These are phyloP conservation scores for Adansonia rubrostipa DNA, from an alignment of 441 rosid species.

Conservation along the genomic window DNA sequence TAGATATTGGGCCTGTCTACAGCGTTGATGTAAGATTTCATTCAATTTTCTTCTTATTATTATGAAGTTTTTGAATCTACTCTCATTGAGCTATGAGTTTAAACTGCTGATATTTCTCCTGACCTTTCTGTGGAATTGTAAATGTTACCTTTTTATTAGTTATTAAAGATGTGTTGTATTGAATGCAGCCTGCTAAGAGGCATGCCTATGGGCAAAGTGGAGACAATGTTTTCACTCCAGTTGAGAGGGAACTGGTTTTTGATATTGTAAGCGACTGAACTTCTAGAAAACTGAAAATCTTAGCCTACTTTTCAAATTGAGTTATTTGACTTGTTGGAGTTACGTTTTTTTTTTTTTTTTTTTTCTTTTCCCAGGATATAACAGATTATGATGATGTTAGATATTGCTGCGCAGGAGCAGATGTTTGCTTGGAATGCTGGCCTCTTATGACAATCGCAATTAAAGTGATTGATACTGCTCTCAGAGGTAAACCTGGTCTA, in stretches of 20 bases:
- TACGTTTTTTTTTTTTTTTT: conserved; percentile 25
- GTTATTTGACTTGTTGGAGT: conserved; percentile 34
- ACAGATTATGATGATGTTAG: conserved; percentile 91
- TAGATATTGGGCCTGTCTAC: conserved; percentile 90
- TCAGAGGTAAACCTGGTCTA: conserved; percentile 55
- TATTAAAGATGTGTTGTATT: not conserved
- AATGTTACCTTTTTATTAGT: not conserved
- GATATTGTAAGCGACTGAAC: conserved; percentile 68
- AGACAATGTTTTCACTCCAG: conserved; percentile 77
- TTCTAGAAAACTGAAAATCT: conserved; percentile 5
- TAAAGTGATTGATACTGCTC: conserved; percentile 84
- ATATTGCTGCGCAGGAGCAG: conserved; percentile 94
- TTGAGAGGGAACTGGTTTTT: conserved; percentile 87
- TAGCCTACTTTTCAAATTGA: not conserved
- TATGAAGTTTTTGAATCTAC: not conserved
- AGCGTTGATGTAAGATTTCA: conserved; percentile 69
- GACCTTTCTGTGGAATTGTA: not conserved
- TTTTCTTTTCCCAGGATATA: conserved; percentile 66
- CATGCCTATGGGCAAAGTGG: conserved; percentile 77
- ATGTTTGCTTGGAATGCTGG: conserved; percentile 91
- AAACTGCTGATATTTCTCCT: conserved; percentile 6
- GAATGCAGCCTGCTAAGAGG: conserved; percentile 78
- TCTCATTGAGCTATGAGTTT: not conserved
- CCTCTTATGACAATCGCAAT: conserved; percentile 93
- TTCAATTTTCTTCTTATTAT: not conserved